phyloP scores from a whole-genome alignment of 768 basidiomycete genomes.

The Daedaleopsis sinensis region DNA sequence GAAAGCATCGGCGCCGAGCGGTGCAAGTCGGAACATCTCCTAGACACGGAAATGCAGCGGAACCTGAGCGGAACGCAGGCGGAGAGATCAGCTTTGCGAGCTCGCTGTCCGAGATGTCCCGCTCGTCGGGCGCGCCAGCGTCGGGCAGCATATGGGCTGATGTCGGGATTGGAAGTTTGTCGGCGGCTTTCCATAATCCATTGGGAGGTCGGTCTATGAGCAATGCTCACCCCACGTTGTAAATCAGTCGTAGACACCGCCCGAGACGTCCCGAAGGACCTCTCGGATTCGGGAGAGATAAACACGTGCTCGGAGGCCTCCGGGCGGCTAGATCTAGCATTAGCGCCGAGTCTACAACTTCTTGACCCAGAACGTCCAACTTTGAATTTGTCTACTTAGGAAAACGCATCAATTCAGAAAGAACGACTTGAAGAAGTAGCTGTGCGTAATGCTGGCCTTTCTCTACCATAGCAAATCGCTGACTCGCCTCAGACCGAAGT shows the following conservation, averaged over 20 bases:
- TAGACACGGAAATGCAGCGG: constrained; percentile 9
- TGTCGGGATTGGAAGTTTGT: background rate
- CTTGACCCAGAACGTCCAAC: too few relatives aligned
- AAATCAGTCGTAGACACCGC: background rate
- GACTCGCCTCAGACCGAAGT: too few relatives aligned
- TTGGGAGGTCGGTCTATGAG: background rate
- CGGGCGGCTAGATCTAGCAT: too few relatives aligned
- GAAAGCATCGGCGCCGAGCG: background rate
- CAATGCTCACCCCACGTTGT: background rate
- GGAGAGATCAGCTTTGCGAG: background rate
- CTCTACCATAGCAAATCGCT: too few relatives aligned
- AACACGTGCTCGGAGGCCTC: background rate
- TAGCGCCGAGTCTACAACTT: too few relatives aligned
- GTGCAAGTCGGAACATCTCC: background rate
- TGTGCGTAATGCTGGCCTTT: too few relatives aligned
- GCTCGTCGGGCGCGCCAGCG: background rate
- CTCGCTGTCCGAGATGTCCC: constrained; percentile 13
- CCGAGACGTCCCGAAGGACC: constrained; percentile 13
- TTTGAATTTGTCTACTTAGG: too few relatives aligned
- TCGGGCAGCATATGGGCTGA: too few relatives aligned
- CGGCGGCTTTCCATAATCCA: too few relatives aligned
- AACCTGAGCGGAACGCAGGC: background rate
- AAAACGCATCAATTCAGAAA: too few relatives aligned
- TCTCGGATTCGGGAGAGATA: background rate
- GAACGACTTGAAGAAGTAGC: too few relatives aligned